phyloP scores from a whole-genome alignment of 306 rosid genomes.

The Styphnolobium japonicum region DNA sequence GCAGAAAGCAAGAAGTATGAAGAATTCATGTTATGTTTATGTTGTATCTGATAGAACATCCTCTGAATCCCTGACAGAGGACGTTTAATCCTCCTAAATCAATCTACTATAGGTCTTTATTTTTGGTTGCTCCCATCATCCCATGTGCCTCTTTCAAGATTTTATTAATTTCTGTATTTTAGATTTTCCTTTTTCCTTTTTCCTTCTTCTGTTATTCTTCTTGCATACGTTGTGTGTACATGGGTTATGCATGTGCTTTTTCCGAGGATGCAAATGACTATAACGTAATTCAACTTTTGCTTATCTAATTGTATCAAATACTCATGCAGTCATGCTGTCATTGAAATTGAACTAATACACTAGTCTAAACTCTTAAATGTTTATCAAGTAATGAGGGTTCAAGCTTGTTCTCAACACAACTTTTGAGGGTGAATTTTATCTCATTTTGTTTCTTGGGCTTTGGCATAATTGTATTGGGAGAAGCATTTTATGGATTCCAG shows the following conservation, averaged over 20 bases:
- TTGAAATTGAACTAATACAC: background rate
- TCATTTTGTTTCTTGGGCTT: slow-evolving; percentile 5
- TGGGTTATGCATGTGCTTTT: background rate
- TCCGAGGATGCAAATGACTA: background rate
- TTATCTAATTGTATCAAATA: background rate
- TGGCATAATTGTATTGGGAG: background rate
- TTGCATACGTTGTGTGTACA: background rate
- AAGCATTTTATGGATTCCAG: background rate
- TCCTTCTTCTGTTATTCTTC: background rate
- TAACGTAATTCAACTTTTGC: background rate
- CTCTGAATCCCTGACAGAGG: background rate
- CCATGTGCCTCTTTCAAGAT: background rate
- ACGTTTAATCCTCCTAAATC: background rate
- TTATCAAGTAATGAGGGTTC: background rate
- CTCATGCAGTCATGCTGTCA: background rate
- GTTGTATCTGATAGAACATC: background rate
- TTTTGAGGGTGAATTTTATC: background rate
- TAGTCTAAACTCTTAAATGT: background rate
- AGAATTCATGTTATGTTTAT: background rate
- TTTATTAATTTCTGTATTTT: background rate
- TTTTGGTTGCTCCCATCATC: background rate
- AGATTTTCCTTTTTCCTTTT: background rate
- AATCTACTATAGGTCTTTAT: background rate
- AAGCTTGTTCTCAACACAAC: background rate
- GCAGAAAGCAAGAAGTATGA: background rate